Percentiles rank a stretch among this genome's conserved stretches.
Evolutionary conservation across 148 eudicot genomes (phyloP).

Genomic region (Arctostaphylos glauca): DNA sequence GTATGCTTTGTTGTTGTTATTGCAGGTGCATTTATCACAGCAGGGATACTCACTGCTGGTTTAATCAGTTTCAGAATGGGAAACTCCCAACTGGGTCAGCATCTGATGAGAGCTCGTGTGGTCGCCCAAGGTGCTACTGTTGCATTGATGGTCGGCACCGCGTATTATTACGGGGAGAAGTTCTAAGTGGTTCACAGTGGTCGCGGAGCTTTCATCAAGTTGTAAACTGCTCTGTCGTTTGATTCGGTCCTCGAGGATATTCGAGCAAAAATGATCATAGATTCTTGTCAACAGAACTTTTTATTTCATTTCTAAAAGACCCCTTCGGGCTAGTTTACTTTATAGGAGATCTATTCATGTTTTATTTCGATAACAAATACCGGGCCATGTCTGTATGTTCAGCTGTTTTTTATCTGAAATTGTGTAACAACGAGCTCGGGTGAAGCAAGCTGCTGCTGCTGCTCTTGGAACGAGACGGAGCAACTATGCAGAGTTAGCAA

Average conservation of each 20-base stretch:
- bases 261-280: not conserved
- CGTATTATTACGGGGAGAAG: conserved; percentile 70
- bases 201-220: not conserved
- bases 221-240: not conserved
- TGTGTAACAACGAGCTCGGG: not conserved
- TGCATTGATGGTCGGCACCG: conserved; percentile 85
- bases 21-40: conserved; percentile 81
- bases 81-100: conserved; percentile 79
- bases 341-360: too few species aligned
- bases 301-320: not conserved
- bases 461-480: not conserved
- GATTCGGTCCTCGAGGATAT: not conserved
- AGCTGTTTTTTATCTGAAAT: not conserved
- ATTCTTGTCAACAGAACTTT: not conserved
- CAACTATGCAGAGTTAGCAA: too few species aligned
- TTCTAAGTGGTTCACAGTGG: conserved; percentile 15
- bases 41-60: conserved; percentile 87
- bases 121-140: conserved; percentile 95
- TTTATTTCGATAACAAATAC: not conserved
- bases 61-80: conserved; percentile 83
- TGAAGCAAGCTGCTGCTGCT: not conserved
- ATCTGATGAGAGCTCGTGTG: conserved; percentile 92
- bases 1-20: not conserved
- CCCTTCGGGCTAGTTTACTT: too few species aligned
- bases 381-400: not conserved